A percentile compares a stretch with the other conserved stretches of the same genome.
Evolutionary conservation across 1,284 basidiomycete species (phyloP).

Genomic region (Thecaphora thlaspeos): DNA sequence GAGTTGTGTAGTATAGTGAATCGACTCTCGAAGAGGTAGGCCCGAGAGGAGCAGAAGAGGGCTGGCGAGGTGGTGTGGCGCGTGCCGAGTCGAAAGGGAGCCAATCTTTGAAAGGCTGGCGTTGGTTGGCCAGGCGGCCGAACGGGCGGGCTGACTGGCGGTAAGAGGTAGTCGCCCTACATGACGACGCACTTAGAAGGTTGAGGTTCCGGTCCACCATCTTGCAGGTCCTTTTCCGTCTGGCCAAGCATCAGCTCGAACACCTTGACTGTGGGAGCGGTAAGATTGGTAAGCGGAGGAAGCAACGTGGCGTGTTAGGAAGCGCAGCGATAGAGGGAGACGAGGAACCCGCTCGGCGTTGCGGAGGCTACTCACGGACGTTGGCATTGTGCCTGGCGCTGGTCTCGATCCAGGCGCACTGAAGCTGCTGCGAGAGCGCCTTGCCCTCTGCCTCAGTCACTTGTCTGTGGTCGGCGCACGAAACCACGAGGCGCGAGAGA

Average conservation of each 20-base stretch:
- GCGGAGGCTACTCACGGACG: constrained; percentile 28
- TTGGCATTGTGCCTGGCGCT: constrained; percentile 55
- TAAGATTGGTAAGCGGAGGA: background rate
- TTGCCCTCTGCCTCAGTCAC: constrained; percentile 55
- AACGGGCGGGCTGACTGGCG: too few relatives aligned
- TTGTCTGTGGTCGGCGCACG: constrained; percentile 37
- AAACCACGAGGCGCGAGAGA: too few relatives aligned
- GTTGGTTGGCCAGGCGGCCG: too few relatives aligned
- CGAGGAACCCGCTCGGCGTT: background rate
- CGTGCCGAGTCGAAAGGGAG: too few relatives aligned
- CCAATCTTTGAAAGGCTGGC: too few relatives aligned
- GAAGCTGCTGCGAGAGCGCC: constrained; percentile 46
- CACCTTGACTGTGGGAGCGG: constrained; percentile 34
- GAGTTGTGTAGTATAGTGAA: too few relatives aligned
- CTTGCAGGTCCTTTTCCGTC: constrained; percentile 46
- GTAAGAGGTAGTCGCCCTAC: constrained; percentile 10
- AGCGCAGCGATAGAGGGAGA: background rate
- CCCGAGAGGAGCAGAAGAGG: too few relatives aligned
- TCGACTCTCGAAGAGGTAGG: too few relatives aligned
- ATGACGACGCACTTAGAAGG: constrained; percentile 52
- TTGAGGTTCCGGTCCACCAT: constrained; percentile 48
- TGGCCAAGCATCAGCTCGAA: constrained; percentile 54
- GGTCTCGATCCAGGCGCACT: constrained; percentile 55
- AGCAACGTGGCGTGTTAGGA: background rate
- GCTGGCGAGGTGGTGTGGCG: too few relatives aligned